Evolutionary conservation across 805 yeast genomes (phyloP).

Genomic region (Cyberlindnera mrakii): DNA sequence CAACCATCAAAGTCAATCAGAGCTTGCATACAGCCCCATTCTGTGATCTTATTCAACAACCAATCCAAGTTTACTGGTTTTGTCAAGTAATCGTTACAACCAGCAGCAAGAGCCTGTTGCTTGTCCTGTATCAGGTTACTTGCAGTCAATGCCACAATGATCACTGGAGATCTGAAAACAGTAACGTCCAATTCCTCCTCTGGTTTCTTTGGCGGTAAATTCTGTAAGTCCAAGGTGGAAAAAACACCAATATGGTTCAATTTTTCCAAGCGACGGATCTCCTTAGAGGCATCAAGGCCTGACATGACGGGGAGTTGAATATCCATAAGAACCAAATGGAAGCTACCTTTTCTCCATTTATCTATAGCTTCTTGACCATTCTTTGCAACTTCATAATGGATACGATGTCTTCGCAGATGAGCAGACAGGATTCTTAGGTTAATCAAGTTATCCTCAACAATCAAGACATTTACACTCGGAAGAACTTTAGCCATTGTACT

Average conservation of each 20-base stretch:
- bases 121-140: constrained; percentile 80
- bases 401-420: constrained; percentile 77
- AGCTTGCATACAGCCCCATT: constrained; percentile 99
- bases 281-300: constrained; percentile 92
- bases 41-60: constrained; percentile 89
- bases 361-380: constrained; percentile 95
- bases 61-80: constrained; percentile 94
- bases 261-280: constrained; percentile 78
- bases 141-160: constrained; percentile 95
- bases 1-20: constrained; percentile 92
- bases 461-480: constrained; percentile 84
- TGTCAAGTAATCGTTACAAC: constrained; percentile 94
- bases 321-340: constrained; percentile 93
- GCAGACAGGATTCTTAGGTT: constrained; percentile 90
- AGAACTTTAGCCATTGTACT: constrained; percentile 52
- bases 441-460: constrained; percentile 94
- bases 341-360: constrained; percentile 92
- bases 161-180: constrained; percentile 88
- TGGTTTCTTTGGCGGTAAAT: constrained; percentile 22
- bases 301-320: constrained; percentile 94
- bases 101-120: constrained; percentile 89
- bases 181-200: constrained; percentile 54
- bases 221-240: constrained; percentile 20
- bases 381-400: constrained; percentile 79
- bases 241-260: constrained; percentile 65